phyloP scores from a whole-genome alignment of 495 filamentous ascomycete genomes.

The Talaromyces thailandensis region DNA sequence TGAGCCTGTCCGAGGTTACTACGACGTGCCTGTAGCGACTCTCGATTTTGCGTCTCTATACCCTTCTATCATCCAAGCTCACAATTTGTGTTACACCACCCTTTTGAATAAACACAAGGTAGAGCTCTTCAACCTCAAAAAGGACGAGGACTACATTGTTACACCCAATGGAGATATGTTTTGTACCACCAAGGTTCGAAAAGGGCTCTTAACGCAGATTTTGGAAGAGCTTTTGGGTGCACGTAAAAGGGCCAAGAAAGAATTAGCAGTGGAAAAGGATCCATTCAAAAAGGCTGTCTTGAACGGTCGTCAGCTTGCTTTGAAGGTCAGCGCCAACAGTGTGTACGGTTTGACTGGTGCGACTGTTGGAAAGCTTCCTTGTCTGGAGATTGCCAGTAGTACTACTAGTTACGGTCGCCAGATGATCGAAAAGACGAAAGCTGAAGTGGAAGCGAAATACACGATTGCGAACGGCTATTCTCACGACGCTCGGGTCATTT shows the following conservation, averaged over 20 bases:
- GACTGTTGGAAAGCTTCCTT: constrained; percentile 91
- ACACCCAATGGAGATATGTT: constrained; percentile 95
- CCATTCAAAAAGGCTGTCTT: constrained; percentile 95
- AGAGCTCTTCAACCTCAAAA: constrained; percentile 61
- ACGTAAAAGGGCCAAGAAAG: constrained; percentile 87
- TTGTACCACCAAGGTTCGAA: constrained; percentile 76
- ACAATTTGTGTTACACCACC: constrained; percentile 98
- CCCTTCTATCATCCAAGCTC: constrained; percentile 96
- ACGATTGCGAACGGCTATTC: constrained; percentile 89
- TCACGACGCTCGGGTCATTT: constrained; percentile 93
- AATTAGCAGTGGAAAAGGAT: constrained; percentile 85
- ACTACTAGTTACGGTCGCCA: constrained; percentile 92
- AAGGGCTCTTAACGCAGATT: constrained; percentile 91
- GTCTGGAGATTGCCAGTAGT: constrained; percentile 89
- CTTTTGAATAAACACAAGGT: constrained; percentile 72
- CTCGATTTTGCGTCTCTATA: constrained; percentile 99
- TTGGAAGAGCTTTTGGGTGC: constrained; percentile 83
- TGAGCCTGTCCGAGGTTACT: constrained; percentile 85
- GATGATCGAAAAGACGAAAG: constrained; percentile 97
- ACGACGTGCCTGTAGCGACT: constrained; percentile 88
- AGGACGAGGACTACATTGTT: constrained; percentile 91
- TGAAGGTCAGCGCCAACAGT: constrained; percentile 96
- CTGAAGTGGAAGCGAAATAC: constrained; percentile 82
- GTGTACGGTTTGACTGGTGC: constrained; percentile 97
- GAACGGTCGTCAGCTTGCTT: constrained; percentile 91